Base-by-base conservation (phyloP, 371 early-diverging fungal species). In the Fennellomyces sp. region DNA sequence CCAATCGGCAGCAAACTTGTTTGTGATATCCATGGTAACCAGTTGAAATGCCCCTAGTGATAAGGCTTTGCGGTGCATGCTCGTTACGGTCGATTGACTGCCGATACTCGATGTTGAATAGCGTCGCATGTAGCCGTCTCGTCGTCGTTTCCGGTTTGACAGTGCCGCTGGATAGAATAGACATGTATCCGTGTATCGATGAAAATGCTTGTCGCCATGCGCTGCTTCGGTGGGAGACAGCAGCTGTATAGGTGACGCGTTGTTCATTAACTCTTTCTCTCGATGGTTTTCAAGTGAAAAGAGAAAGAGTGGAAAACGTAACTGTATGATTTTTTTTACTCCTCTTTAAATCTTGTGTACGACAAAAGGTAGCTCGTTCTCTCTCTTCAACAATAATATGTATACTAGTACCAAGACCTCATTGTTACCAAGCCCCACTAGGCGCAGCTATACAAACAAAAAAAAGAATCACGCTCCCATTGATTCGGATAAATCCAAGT, bases 51-150 rank as follows among this genome's bases (percentile, higher is more conserved):
- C 27, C 5, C 39, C 28, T 13, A 54, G 28, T 15, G 55, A 54
- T 26, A 54, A 27, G 11, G 55, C 39, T 38, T 39, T 54, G 2
- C 55, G 36, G 39, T 54, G 55, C 6, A 54, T 33, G 13, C 55
- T 54, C 5, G 25, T 50, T 19, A 28, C 35, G 3, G 39, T 54
- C 6, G 55, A 28, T 26, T 33, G 30, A 26, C 55, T 35, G 36
- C 55, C 55, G 27, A 54, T 54, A 39, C 55, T 54, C 5, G 55
- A 36, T 35, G 55, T 54, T 7, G 55, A 54, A n/a, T 54, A 54
- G 3, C 55, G 33, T 11, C 55, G 35, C 55, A 54, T 35, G 5
- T 39, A 54, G 7, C 55, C 55, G 5, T 54, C 38, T 35, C 36
- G 17, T 12, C 38, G 55, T 39, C 28, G 23, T 17, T 23, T 13